phyloP scores from a whole-genome alignment of 495 filamentous ascomycete genomes.

The Arthonia radiata region DNA sequence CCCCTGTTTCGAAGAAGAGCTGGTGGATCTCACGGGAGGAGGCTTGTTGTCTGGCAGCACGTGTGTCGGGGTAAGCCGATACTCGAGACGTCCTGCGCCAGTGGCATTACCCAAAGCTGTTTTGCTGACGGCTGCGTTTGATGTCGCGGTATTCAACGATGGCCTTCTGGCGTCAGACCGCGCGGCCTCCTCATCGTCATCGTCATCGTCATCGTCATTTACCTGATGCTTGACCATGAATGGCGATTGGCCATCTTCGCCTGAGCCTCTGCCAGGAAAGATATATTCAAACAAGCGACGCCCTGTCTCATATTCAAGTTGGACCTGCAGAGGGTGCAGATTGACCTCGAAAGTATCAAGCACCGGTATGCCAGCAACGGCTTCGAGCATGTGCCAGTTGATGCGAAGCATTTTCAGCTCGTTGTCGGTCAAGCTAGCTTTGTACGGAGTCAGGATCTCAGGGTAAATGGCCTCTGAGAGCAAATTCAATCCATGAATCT shows the following conservation, averaged over 20 bases:
- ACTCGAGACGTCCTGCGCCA: not conserved
- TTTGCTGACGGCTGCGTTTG: not conserved
- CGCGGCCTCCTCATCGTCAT: conserved; percentile 13
- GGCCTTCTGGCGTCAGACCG: conserved; percentile 34
- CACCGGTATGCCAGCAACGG: conserved; percentile 91
- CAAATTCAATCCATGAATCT: conserved; percentile 65
- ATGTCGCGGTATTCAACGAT: conserved; percentile 3
- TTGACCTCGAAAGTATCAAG: conserved; percentile 94
- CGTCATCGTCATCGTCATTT: conserved; percentile 12
- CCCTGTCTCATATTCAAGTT: conserved; percentile 79
- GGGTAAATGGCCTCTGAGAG: conserved; percentile 81
- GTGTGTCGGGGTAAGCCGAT: not conserved
- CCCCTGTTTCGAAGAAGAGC: no score
- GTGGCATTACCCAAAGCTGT: not conserved
- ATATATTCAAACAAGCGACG: conserved; percentile 94
- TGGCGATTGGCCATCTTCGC: conserved; percentile 39
- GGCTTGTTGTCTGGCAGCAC: not conserved
- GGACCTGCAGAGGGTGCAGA: conserved; percentile 76
- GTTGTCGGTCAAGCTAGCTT: conserved; percentile 19
- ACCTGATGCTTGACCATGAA: conserved; percentile 56
- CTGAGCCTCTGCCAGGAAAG: conserved; percentile 54
- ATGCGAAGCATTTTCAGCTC: conserved; percentile 83
- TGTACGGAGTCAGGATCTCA: conserved; percentile 75
- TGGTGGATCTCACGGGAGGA: no score
- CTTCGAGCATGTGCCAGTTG: conserved; percentile 93